phyloP scores from a whole-genome alignment of 306 rosid genomes.

The Quercus parvula region DNA sequence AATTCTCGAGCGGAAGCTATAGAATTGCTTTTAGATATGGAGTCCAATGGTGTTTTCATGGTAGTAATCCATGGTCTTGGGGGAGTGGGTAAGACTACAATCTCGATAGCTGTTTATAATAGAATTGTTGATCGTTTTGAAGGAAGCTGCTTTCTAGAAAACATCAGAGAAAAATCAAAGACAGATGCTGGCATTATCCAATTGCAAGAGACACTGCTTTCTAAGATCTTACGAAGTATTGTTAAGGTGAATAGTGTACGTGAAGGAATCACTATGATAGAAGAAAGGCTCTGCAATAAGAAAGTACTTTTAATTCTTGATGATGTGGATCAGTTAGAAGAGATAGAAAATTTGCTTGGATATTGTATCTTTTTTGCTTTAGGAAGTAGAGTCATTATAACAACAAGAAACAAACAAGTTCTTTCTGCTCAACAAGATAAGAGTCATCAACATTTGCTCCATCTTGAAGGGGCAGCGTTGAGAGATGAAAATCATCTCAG shows the following conservation, averaged over 20 bases:
- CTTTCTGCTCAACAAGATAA: no score
- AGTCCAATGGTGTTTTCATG: background rate
- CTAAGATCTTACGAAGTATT: background rate
- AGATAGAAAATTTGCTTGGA: slow-evolving; percentile 3
- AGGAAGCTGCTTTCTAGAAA: slow-evolving; percentile 1
- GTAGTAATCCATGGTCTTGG: slow-evolving; percentile 11
- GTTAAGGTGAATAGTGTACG: background rate
- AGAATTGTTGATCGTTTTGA: background rate
- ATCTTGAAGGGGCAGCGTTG: no score
- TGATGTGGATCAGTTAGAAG: slow-evolving; percentile 2
- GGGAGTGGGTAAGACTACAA: slow-evolving; percentile 17
- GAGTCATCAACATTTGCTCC: no score
- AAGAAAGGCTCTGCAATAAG: background rate
- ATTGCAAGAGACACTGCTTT: slow-evolving; percentile 17
- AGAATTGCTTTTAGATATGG: background rate
- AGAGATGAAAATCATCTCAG: no score
- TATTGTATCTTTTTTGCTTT: background rate
- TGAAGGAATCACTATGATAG: slow-evolving; percentile 4
- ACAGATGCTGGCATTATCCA: background rate
- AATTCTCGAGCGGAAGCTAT: background rate
- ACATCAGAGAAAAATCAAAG: background rate
- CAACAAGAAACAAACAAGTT: slow-evolving; percentile 11
- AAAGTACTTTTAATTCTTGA: slow-evolving; percentile 24
- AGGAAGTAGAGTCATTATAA: slow-evolving; percentile 20
- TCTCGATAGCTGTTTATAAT: slow-evolving; percentile 8